Evolutionary conservation across 2,329 filamentous ascomycete species (phyloP).

Genomic region (Microcyclosporella mali): DNA sequence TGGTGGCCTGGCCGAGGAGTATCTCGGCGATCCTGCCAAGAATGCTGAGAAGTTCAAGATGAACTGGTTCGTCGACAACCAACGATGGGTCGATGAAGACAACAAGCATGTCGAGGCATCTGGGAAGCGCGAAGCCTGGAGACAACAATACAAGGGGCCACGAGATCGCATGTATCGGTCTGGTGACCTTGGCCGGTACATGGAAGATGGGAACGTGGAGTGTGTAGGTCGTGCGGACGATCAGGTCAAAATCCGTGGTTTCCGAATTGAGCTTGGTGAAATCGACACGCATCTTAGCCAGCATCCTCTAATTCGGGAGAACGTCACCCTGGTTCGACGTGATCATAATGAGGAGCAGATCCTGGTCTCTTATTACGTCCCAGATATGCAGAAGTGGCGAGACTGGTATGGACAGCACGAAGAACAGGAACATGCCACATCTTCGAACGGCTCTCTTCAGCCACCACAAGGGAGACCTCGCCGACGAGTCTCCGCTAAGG

Average conservation of each 20-base stretch:
- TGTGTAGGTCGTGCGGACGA: conserved; percentile 75
- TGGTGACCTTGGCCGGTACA: conserved; percentile 77
- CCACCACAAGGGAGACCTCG: conserved; percentile 13
- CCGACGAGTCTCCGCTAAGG: conserved; percentile 24
- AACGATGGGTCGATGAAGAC: conserved; percentile 62
- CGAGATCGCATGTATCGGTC: conserved; percentile 81
- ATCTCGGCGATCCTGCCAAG: conserved; percentile 57
- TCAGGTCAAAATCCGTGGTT: conserved; percentile 94
- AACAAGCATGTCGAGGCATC: conserved; percentile 45
- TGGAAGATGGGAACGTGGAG: conserved; percentile 64
- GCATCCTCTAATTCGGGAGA: conserved; percentile 71
- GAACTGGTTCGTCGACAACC: conserved; percentile 79
- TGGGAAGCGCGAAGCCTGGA: conserved; percentile 63
- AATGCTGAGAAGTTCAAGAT: conserved; percentile 70
- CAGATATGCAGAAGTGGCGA: conserved; percentile 68
- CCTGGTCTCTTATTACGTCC: conserved; percentile 84
- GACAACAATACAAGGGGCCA: conserved; percentile 70
- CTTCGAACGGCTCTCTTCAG: conserved; percentile 10
- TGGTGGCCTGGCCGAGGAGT: conserved; percentile 76
- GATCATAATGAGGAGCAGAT: conserved; percentile 80
- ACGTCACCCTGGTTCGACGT: conserved; percentile 75
- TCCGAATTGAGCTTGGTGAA: conserved; percentile 89
- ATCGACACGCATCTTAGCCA: conserved; percentile 79
- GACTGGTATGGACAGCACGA: conserved; percentile 53
- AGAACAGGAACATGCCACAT: conserved; percentile 15